A percentile compares a stretch with the other conserved stretches of the same genome.
These are phyloP conservation scores for Hyphodiscus hymeniophilus DNA, from an alignment of 495 filamentous ascomycete genomes.

Conservation along the genomic window DNA sequence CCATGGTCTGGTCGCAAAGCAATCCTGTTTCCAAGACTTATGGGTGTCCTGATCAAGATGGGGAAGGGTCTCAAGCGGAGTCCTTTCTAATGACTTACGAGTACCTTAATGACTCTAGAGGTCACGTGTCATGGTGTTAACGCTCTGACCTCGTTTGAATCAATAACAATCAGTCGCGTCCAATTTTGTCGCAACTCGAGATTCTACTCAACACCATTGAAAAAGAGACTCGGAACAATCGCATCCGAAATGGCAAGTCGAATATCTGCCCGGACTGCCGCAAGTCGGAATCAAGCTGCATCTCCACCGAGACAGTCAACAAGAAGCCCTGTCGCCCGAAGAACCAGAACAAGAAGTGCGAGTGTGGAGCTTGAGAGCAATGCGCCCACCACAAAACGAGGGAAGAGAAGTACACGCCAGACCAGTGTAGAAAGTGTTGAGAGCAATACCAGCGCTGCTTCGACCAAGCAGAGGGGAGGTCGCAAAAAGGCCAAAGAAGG, in stretches of 20 bases:
- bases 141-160: too few relatives aligned
- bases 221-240: neutral
- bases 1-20: too few relatives aligned
- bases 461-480: neutral
- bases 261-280: conserved; percentile 20
- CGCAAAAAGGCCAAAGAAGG: conserved; percentile 4
- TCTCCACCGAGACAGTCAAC: conserved; percentile 21
- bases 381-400: conserved; percentile 2
- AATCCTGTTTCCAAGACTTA: too few relatives aligned
- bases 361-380: conserved; percentile 29
- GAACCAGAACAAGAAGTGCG: conserved; percentile 29
- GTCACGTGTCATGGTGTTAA: too few relatives aligned
- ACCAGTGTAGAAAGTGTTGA: conserved; percentile 25
- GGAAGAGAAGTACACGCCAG: conserved; percentile 24
- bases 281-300: conserved; percentile 23
- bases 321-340: conserved; percentile 17
- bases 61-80: too few relatives aligned
- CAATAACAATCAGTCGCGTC: neutral
- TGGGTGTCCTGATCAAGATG: too few relatives aligned
- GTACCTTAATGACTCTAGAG: too few relatives aligned
- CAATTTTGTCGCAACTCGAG: neutral
- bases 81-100: too few relatives aligned
- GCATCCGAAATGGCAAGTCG: conserved; percentile 25
- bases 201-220: conserved; percentile 1
- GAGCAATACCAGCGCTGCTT: conserved; percentile 8